Base-by-base conservation (phyloP, 179 eudicot genomes). In the Silene coronaria region DNA sequence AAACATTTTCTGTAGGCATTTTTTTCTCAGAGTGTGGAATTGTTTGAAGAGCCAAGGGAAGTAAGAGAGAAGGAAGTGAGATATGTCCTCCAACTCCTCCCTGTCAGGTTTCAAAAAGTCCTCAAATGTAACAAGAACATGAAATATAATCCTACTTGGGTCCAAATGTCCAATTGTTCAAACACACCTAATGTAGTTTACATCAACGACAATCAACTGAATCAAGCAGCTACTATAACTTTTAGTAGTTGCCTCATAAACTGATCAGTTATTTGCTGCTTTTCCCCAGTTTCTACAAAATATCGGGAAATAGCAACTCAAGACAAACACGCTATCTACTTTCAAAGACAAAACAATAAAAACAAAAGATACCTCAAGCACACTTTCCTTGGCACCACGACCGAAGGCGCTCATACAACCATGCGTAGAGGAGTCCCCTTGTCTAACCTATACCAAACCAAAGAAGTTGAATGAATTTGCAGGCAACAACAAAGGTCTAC, bases 361-460 rank as follows among this genome's bases (percentile, higher is more conserved):
- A 65, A 69, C 21, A 34, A 67, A 14, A 70, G 21, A 67, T 89
- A 88, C 97, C 91, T 88, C 84, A 78, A 85, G 74, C 69, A 88
- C 82, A 58, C 67, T 73, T 71, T 77, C 88, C 70, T 79, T 76
- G 1, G 86, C 78, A 75, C 77, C 76, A 32, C 63, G 85, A 76
- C 78, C 83, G 75, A 64, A 74, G 27, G 84, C 91, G 48, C 74
- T 70, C 30, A 73, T 70, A 73, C 80, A 67, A 73, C 65, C 77
- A 64, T 45, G 70, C 46, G 72, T 78, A 55, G 60, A 42, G 66
- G 75, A 71, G 8, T 57, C 82, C 72, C 78, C 73, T 75, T 80
- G 82, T 76, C 92, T 85, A 82, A 85, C 86, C 87, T 84, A 83
- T 64, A 86, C 79, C 84, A 81, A 86, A 71, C 48, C 30, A 58